phyloP scores from a whole-genome alignment of 1,284 basidiomycete genomes.

The Irpex rosettiformis region DNA sequence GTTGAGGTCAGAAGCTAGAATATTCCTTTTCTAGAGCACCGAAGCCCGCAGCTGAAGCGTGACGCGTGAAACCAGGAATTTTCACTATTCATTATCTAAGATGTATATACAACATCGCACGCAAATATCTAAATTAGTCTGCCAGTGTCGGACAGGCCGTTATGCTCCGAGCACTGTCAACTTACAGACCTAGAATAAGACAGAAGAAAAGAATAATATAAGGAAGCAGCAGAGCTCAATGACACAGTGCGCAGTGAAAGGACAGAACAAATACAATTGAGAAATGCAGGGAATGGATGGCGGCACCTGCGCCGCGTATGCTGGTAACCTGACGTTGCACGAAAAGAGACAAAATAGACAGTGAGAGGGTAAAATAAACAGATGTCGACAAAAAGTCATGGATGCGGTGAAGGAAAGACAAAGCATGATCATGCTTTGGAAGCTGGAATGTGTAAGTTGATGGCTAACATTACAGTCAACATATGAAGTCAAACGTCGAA shows the following conservation, averaged over 20 bases:
- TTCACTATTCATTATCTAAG: background rate
- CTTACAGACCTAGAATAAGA: constrained; percentile 1
- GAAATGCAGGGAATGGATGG: constrained; percentile 7
- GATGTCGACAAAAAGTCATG: constrained; percentile 1
- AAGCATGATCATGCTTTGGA: constrained; percentile 12
- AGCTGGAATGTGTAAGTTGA: constrained; percentile 18
- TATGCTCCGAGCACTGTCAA: background rate
- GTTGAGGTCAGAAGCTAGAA: background rate
- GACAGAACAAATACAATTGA: constrained; percentile 9
- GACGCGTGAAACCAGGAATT: background rate
- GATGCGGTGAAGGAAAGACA: background rate
- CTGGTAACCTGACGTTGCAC: background rate
- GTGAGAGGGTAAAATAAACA: background rate
- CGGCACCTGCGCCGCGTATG: constrained; percentile 1
- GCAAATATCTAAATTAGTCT: background rate
- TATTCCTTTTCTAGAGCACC: background rate
- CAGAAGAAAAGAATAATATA: background rate
- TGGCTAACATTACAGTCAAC: constrained; percentile 9
- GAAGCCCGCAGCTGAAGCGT: too few species aligned
- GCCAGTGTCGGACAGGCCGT: background rate
- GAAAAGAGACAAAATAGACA: background rate
- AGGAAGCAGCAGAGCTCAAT: background rate
- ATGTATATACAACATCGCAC: background rate
- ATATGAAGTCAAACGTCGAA: background rate
- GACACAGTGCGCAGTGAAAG: background rate